These are phyloP conservation scores for Russula earlei DNA, from an alignment of 768 basidiomycete species.

Conservation along the genomic window DNA sequence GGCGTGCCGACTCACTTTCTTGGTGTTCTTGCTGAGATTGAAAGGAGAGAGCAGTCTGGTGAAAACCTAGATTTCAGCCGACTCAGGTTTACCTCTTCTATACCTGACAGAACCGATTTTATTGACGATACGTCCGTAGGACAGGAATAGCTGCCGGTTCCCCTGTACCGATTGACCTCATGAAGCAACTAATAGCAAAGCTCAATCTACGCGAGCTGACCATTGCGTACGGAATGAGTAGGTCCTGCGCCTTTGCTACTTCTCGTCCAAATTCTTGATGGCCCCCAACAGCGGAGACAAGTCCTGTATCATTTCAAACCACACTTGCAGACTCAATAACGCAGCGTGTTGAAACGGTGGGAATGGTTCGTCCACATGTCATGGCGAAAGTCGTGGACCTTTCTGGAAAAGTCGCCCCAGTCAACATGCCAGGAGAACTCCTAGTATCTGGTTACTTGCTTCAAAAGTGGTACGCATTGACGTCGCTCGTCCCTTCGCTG, in stretches of 20 bases:
- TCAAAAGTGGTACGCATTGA: slow-evolving; percentile 57
- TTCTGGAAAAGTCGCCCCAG: slow-evolving; percentile 54
- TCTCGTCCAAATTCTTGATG: not conserved
- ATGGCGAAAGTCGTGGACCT: slow-evolving; percentile 60
- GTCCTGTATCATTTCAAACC: slow-evolving; percentile 81
- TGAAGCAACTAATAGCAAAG: slow-evolving; percentile 59
- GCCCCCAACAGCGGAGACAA: slow-evolving; percentile 55
- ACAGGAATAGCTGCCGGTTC: slow-evolving; percentile 81
- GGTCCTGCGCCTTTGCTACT: slow-evolving; percentile 23
- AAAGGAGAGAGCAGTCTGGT: slow-evolving; percentile 39
- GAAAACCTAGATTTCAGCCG: slow-evolving; percentile 38
- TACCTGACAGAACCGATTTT: not conserved
- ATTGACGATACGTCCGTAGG: slow-evolving; percentile 29
- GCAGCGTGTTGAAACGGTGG: slow-evolving; percentile 78
- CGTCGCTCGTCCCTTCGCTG: not conserved
- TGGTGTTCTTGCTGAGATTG: slow-evolving; percentile 60
- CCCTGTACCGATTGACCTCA: slow-evolving; percentile 68
- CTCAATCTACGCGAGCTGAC: slow-evolving; percentile 65
- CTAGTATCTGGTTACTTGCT: slow-evolving; percentile 67
- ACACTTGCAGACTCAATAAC: slow-evolving; percentile 55
- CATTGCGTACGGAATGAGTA: slow-evolving; percentile 83
- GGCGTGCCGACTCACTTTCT: slow-evolving; percentile 84
- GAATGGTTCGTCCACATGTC: slow-evolving; percentile 66
- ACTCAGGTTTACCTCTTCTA: slow-evolving; percentile 39
- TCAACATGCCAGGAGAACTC: slow-evolving; percentile 67